A percentile compares a stretch with the other conserved stretches of the same genome.
phyloP scores from a whole-genome alignment of 108 stramenopile genomes.

The Pseudonitzschia multiseries region DNA sequence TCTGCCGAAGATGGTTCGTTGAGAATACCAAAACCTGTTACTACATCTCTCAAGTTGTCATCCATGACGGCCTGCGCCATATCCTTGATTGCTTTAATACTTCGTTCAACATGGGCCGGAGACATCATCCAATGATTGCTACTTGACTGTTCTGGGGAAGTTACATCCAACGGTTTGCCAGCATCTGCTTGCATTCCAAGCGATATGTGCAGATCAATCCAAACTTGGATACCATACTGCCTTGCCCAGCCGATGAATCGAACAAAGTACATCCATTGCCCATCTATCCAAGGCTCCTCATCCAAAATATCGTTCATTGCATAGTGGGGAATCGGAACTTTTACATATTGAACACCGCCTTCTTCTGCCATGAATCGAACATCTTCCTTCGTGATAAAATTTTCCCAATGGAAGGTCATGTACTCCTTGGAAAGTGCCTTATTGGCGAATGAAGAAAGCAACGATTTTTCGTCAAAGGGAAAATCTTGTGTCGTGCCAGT shows the following conservation, averaged over 20 bases:
- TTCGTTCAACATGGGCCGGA: slow-evolving; percentile 41
- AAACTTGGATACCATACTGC: slow-evolving; percentile 48
- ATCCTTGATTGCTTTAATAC: slow-evolving; percentile 37
- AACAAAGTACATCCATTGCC: slow-evolving; percentile 57
- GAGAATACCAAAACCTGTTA: slow-evolving; percentile 67
- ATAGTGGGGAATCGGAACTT: slow-evolving; percentile 73
- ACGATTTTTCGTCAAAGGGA: slow-evolving; percentile 47
- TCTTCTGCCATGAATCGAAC: slow-evolving; percentile 33
- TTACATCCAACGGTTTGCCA: slow-evolving; percentile 45
- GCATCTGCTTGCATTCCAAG: slow-evolving; percentile 66
- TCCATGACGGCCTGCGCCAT: slow-evolving; percentile 40
- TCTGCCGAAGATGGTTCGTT: slow-evolving; percentile 59
- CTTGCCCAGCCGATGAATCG: slow-evolving; percentile 61
- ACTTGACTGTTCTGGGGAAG: slow-evolving; percentile 17
- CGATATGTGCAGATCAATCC: slow-evolving; percentile 72
- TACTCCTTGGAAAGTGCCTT: slow-evolving; percentile 40
- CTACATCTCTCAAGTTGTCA: slow-evolving; percentile 54
- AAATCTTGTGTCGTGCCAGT: slow-evolving; percentile 24
- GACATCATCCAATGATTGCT: slow-evolving; percentile 40
- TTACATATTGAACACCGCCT: slow-evolving; percentile 58
- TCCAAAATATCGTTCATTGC: slow-evolving; percentile 37
- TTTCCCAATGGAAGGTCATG: slow-evolving; percentile 60
- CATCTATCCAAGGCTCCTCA: slow-evolving; percentile 54
- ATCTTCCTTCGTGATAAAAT: slow-evolving; percentile 60
- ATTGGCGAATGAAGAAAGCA: slow-evolving; percentile 31